phyloP scores from a whole-genome alignment of 1,284 basidiomycete species.

The Ustilago tritici region DNA sequence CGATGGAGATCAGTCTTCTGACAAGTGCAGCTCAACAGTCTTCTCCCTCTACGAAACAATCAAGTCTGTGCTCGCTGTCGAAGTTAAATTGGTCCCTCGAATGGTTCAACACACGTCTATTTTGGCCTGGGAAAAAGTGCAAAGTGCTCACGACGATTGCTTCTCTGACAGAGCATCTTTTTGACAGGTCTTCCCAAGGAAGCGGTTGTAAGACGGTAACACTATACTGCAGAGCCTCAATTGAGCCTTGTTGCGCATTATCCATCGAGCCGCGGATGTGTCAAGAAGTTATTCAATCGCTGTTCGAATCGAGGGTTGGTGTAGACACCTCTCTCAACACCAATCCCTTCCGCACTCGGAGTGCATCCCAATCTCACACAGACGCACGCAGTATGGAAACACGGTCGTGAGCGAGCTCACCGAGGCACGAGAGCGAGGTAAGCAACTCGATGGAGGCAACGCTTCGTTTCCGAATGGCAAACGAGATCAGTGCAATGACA shows the following conservation, averaged over 20 bases:
- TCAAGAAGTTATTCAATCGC: not conserved
- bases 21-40: not conserved
- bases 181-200: not conserved
- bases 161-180: not conserved
- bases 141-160: not conserved
- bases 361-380: not conserved
- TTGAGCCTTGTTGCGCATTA: not conserved
- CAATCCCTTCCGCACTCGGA: not conserved
- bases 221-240: too few relatives aligned
- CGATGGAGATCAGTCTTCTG: not conserved
- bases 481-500: not conserved
- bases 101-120: not conserved
- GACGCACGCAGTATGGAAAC: not conserved
- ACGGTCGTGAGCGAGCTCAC: not conserved
- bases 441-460: not conserved
- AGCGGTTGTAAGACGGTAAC: not conserved
- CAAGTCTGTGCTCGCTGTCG: not conserved
- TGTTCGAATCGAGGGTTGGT: not conserved
- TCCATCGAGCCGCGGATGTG: not conserved
- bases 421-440: not conserved
- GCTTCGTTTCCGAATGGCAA: not conserved
- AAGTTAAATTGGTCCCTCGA: not conserved
- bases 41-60: not conserved
- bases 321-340: conserved; percentile 8
- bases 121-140: not conserved